These are phyloP conservation scores for Aureobasidium leucospermi DNA, from an alignment of 2,329 filamentous ascomycete species.

Conservation along the genomic window DNA sequence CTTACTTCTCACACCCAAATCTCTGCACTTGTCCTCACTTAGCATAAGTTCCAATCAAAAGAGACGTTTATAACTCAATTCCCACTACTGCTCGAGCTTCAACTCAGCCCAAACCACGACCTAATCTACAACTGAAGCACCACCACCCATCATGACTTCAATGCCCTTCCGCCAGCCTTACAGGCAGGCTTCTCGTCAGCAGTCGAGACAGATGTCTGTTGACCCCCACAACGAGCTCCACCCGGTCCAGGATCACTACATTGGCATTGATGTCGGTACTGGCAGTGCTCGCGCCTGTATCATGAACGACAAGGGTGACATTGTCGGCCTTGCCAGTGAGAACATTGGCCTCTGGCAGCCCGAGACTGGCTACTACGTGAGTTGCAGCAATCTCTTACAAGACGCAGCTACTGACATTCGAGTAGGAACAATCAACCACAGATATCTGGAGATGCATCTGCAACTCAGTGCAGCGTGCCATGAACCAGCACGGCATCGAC, in stretches of 20 bases:
- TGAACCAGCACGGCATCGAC: constrained; percentile 74
- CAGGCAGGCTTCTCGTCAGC: constrained; percentile 29
- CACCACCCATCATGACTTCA: constrained; percentile 14
- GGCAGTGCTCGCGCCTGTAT: constrained; percentile 93
- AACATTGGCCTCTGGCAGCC: constrained; percentile 48
- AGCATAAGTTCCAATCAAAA: not conserved
- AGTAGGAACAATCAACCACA: constrained; percentile 88
- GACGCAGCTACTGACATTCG: not conserved
- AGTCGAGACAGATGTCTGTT: constrained; percentile 41
- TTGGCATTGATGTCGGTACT: constrained; percentile 94
- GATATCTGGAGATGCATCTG: constrained; percentile 97
- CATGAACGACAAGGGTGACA: constrained; percentile 85
- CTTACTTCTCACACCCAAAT: not conserved
- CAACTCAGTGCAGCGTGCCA: constrained; percentile 72
- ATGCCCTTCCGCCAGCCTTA: constrained; percentile 22
- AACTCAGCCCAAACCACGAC: not conserved
- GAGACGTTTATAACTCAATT: not conserved
- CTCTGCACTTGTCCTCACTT: not conserved
- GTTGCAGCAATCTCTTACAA: constrained; percentile 8
- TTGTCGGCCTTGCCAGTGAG: constrained; percentile 53
- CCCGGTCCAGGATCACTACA: constrained; percentile 53
- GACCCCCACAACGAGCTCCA: constrained; percentile 51
- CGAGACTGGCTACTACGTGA: constrained; percentile 48
- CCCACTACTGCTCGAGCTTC: not conserved
- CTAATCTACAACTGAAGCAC: not conserved